phyloP scores from a whole-genome alignment of 1,284 basidiomycete genomes.

The Moniliophthora roreri region DNA sequence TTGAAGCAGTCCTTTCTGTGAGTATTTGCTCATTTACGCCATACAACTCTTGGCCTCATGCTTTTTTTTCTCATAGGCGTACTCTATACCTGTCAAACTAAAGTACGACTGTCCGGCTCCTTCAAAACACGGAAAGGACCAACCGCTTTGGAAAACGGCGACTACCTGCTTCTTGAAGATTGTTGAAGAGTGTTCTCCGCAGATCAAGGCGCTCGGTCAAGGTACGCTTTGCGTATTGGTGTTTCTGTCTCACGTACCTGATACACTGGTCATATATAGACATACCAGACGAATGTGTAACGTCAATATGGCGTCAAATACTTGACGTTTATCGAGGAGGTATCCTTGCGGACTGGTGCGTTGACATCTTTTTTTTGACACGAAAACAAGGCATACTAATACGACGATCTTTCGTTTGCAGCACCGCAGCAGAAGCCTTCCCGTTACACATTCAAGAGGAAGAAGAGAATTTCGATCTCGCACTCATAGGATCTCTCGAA shows the following conservation, averaged over 20 bases:
- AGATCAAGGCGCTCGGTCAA: constrained; percentile 43
- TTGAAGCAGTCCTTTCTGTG: constrained; percentile 83
- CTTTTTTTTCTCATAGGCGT: constrained; percentile 67
- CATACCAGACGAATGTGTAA: constrained; percentile 60
- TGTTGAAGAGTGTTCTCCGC: constrained; percentile 61
- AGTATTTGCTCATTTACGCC: constrained; percentile 24
- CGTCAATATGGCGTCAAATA: constrained; percentile 85
- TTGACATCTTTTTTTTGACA: constrained; percentile 1
- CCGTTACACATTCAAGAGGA: constrained; percentile 65
- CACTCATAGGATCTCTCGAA: constrained; percentile 78
- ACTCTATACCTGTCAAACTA: constrained; percentile 87
- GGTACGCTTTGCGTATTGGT: constrained; percentile 33
- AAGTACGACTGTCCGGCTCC: constrained; percentile 93
- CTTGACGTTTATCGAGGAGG: constrained; percentile 82
- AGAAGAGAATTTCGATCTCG: constrained; percentile 89
- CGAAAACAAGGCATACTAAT: background rate
- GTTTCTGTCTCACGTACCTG: background rate
- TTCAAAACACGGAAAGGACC: constrained; percentile 82
- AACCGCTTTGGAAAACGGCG: constrained; percentile 91
- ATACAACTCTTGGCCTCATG: constrained; percentile 9
- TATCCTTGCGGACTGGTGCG: constrained; percentile 84
- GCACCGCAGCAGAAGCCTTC: constrained; percentile 53
- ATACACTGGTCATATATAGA: constrained; percentile 31
- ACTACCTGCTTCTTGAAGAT: constrained; percentile 69
- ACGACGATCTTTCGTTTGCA: constrained; percentile 27